Percentiles rank a stretch among this genome's conserved stretches.
Conservation (phyloP, 805 yeast genomes). For the Spathaspora arborariae region DNA sequence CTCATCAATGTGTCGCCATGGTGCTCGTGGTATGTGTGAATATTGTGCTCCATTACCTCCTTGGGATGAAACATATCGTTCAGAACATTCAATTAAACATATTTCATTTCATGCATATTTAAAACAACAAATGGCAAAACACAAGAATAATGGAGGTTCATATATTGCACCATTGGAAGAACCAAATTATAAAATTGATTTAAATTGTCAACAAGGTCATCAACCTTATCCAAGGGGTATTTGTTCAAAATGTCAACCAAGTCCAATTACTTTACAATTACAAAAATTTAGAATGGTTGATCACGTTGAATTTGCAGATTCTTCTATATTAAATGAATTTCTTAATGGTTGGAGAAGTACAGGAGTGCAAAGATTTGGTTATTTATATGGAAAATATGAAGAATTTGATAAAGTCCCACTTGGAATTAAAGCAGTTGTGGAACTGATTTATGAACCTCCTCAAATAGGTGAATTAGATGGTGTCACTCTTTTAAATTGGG, state of each 20-base stretch:
- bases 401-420: constrained; percentile 80
- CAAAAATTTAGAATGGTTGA: constrained; percentile 95
- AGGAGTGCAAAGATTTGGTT: constrained; percentile 84
- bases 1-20: constrained; percentile 74
- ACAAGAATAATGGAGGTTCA: constrained; percentile 50
- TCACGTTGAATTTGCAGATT: constrained; percentile 85
- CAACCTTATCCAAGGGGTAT: constrained; percentile 93
- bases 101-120: constrained; percentile 81
- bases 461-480: constrained; percentile 89
- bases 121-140: constrained; percentile 70
- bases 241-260: constrained; percentile 95
- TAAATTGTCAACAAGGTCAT: constrained; percentile 74
- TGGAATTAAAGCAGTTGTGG: constrained; percentile 91
- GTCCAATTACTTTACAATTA: constrained; percentile 87
- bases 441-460: constrained; percentile 90
- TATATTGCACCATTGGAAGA: constrained; percentile 79
- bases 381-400: constrained; percentile 78
- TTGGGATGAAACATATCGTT: constrained; percentile 78
- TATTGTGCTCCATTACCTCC: constrained; percentile 95
- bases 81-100: constrained; percentile 78
- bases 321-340: constrained; percentile 71
- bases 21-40: constrained; percentile 96
- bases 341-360: constrained; percentile 90
- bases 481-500: constrained; percentile 55
- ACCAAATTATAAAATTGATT: constrained; percentile 62